Percentiles rank a stretch among this genome's conserved stretches.
Conservation (phyloP, 345 rosid genomes). For the Citrus sp. region DNA sequence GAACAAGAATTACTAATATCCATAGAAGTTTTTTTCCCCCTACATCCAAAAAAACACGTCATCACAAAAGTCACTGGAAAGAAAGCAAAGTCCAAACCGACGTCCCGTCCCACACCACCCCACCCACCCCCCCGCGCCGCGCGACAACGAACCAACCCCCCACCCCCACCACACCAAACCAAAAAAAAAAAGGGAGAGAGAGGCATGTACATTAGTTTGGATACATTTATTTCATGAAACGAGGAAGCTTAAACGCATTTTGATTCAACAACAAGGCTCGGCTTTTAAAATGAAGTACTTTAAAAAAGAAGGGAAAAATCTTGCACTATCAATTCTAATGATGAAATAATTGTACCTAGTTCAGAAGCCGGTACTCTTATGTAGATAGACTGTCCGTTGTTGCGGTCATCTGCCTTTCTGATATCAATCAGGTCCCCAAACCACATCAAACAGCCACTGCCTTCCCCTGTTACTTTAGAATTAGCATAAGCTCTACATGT, state of each 20-base stretch:
- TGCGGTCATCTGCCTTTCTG: background rate
- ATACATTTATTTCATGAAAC: background rate
- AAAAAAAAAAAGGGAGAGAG: no score
- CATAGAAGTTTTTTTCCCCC: background rate
- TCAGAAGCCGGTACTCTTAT: constrained; percentile 18
- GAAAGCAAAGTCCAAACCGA: background rate
- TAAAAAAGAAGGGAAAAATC: background rate
- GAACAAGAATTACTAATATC: constrained; percentile 2
- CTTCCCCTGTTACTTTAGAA: constrained; percentile 12
- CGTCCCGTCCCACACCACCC: no score
- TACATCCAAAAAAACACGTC: background rate
- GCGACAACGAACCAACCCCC: no score
- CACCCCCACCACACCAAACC: no score
- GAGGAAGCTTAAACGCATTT: background rate
- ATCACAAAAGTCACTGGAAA: background rate
- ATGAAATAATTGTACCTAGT: background rate
- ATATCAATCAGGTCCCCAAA: constrained; percentile 26
- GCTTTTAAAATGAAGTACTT: background rate
- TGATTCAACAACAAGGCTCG: background rate
- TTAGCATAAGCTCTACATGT: constrained; percentile 29
- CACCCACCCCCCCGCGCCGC: no score
- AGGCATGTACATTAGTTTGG: no score
- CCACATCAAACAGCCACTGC: constrained; percentile 38
- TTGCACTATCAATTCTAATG: no score
- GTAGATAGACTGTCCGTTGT: constrained; percentile 21